Evolutionary conservation across 306 rosid species (phyloP).

Genomic region (Ziziphus jujuba): DNA sequence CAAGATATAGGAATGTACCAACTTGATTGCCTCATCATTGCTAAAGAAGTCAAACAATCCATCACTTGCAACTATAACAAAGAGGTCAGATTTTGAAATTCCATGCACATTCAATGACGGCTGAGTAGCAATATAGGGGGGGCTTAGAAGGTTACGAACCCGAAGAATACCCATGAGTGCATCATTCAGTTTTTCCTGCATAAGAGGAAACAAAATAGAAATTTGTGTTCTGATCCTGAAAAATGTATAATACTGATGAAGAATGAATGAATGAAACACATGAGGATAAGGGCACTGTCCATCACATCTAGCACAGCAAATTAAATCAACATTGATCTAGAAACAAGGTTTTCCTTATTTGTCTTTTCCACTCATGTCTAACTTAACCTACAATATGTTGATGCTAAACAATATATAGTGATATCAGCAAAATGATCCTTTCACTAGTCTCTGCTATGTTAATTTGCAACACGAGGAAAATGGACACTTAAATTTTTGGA

Average conservation of each 20-base stretch:
- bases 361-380: background rate
- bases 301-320: background rate
- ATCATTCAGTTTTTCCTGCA: conserved; percentile 87
- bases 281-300: too few species aligned
- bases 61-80: conserved; percentile 85
- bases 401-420: too few species aligned
- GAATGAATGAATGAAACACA: background rate
- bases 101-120: conserved; percentile 74
- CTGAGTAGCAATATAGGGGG: conserved; percentile 86
- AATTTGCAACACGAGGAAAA: too few species aligned
- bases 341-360: background rate
- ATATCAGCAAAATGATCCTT: too few species aligned
- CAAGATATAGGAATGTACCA: conserved; percentile 69
- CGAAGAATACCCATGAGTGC: conserved; percentile 97
- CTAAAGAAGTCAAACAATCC: conserved; percentile 96
- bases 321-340: background rate
- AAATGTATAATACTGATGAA: background rate
- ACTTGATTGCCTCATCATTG: conserved; percentile 78
- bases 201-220: conserved; percentile 4
- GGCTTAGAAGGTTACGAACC: conserved; percentile 83
- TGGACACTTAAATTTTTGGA: too few species aligned
- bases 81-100: conserved; percentile 68
- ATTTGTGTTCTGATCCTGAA: background rate
- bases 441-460: too few species aligned
- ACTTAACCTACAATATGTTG: background rate